These are phyloP conservation scores for Pseudoturritis turrita DNA, from an alignment of 345 rosid species.

Conservation along the genomic window DNA sequence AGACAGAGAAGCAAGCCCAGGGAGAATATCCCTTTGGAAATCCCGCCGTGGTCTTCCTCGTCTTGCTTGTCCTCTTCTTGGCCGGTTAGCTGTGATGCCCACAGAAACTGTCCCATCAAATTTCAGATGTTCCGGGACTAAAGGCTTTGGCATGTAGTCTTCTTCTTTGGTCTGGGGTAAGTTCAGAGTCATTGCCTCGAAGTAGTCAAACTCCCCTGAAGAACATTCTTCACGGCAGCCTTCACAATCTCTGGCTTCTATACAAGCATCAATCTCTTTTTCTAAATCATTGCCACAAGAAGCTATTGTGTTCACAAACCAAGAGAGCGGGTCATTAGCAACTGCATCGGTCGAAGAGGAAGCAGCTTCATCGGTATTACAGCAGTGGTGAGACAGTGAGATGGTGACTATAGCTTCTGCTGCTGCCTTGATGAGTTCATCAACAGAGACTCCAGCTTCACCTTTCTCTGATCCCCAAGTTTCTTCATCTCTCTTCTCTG, in stretches of 20 bases:
- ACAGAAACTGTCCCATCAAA: slow-evolving; percentile 43
- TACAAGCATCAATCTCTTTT: slow-evolving; percentile 37
- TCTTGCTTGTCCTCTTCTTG: slow-evolving; percentile 74
- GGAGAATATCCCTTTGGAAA: slow-evolving; percentile 97
- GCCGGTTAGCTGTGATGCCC: slow-evolving; percentile 34
- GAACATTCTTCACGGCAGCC: slow-evolving; percentile 36
- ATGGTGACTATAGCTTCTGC: slow-evolving; percentile 80
- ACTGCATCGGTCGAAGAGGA: slow-evolving; percentile 30
- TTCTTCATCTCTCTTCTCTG: slow-evolving; percentile 29
- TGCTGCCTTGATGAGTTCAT: slow-evolving; percentile 51
- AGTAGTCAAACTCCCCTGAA: slow-evolving; percentile 62
- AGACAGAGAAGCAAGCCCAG: slow-evolving; percentile 79
- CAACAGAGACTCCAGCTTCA: slow-evolving; percentile 29
- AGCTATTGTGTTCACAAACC: slow-evolving; percentile 72
- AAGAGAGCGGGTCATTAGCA: slow-evolving; percentile 39
- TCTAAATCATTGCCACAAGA: slow-evolving; percentile 51
- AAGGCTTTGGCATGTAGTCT: slow-evolving; percentile 82
- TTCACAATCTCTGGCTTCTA: slow-evolving; percentile 29
- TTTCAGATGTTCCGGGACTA: slow-evolving; percentile 52
- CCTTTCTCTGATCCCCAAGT: slow-evolving; percentile 23
- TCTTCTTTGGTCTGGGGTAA: slow-evolving; percentile 60
- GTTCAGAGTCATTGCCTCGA: slow-evolving; percentile 75
- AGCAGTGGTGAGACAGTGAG: slow-evolving; percentile 38
- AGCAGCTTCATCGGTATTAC: slow-evolving; percentile 34
- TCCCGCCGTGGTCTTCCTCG: slow-evolving; percentile 96